These are phyloP conservation scores for Sanghuangporus weigelae DNA, from an alignment of 1,284 basidiomycete genomes.

Conservation along the genomic window DNA sequence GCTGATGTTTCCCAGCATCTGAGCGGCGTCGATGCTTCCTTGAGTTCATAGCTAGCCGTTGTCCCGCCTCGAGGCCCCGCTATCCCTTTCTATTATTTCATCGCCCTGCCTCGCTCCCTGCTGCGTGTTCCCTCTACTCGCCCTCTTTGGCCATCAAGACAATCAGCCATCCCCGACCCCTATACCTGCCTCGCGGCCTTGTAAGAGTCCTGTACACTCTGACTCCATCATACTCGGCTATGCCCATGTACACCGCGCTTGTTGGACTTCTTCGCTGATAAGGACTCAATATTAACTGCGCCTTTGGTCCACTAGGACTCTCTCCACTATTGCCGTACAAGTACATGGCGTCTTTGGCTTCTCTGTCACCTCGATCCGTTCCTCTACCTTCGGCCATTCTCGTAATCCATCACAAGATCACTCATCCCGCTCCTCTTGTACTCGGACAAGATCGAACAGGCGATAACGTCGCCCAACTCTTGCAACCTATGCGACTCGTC, in stretches of 20 bases:
- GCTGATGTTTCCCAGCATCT: conserved; percentile 1
- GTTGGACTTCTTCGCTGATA: not conserved
- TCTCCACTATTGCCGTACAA: not conserved
- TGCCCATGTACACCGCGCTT: not conserved
- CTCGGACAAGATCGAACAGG: not conserved
- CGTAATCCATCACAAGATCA: not conserved
- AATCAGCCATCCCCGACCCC: not conserved
- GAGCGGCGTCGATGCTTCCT: not conserved
- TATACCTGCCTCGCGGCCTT: not conserved
- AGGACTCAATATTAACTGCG: not conserved
- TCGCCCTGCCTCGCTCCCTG: not conserved
- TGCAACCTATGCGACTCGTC: not conserved
- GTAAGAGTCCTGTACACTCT: not conserved
- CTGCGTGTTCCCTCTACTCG: conserved; percentile 9
- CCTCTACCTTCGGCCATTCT: not conserved
- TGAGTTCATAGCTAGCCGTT: not conserved
- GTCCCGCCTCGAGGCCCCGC: conserved; percentile 5
- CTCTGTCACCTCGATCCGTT: not conserved
- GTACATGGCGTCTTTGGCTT: not conserved
- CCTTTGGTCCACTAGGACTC: not conserved
- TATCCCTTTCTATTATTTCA: conserved; percentile 9
- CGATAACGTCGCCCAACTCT: not conserved
- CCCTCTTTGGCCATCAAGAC: not conserved
- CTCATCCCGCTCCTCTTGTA: not conserved
- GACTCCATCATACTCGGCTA: not conserved